Conservation (phyloP, 2,329 filamentous ascomycete species). For the Pseudogymnoascus sp. region DNA sequence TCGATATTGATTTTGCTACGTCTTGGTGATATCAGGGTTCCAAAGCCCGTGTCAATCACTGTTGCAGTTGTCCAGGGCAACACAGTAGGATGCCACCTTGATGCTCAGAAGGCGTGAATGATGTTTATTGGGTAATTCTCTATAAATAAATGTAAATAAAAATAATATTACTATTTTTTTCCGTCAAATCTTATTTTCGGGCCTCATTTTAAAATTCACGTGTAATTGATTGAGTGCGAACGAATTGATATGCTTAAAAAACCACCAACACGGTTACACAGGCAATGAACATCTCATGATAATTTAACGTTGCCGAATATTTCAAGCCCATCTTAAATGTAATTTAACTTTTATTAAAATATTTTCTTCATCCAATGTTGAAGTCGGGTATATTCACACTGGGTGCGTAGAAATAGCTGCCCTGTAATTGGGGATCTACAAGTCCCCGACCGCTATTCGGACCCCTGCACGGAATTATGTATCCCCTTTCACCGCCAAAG, state of each 20-base stretch:
- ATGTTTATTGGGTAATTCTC: neutral
- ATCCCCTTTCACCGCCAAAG: neutral
- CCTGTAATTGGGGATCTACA: slow-evolving; percentile 4
- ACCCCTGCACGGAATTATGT: slow-evolving; percentile 2
- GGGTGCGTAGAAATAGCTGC: neutral
- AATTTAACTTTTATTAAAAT: neutral
- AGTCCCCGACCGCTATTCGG: neutral
- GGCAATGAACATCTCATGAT: neutral
- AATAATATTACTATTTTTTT: neutral
- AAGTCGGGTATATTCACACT: neutral
- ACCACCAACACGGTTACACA: neutral
- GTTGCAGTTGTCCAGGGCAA: neutral
- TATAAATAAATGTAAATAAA: neutral
- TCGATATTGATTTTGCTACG: neutral
- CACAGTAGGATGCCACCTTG: neutral
- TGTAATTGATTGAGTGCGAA: neutral
- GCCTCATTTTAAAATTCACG: neutral
- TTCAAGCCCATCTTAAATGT: neutral
- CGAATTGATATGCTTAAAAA: neutral
- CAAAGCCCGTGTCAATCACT: neutral
- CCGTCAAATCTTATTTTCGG: neutral
- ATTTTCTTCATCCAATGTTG: neutral
- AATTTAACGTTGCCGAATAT: neutral
- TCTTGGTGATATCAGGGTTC: neutral
- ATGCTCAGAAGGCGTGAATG: neutral